A percentile compares a stretch with the other conserved stretches of the same genome.
Evolutionary conservation across 257 asterid genomes (phyloP).

Genomic region (Ehretia macrophylla): DNA sequence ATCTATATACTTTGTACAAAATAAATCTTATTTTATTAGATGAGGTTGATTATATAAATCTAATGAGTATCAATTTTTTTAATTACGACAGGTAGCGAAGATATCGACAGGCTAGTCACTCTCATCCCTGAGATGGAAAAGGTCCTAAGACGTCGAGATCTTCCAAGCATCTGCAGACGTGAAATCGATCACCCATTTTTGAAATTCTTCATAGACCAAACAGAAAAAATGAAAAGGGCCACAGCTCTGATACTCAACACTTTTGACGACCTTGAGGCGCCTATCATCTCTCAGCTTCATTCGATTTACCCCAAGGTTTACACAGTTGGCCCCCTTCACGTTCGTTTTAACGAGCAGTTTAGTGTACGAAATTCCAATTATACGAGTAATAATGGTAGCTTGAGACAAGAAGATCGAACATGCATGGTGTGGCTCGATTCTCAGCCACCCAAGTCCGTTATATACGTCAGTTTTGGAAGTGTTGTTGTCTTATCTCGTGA

Average conservation of each 20-base stretch:
- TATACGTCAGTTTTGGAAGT: constrained; percentile 41
- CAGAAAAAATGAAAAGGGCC: constrained; percentile 27
- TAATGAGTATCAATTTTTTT: too few species aligned
- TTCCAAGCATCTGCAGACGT: constrained; percentile 29
- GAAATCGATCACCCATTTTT: constrained; percentile 8
- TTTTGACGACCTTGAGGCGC: constrained; percentile 32
- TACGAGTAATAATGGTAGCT: background rate
- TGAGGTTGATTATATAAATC: too few species aligned
- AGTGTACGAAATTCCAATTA: background rate
- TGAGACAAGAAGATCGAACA: constrained; percentile 18
- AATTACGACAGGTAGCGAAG: constrained; percentile 22
- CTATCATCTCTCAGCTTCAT: constrained; percentile 24
- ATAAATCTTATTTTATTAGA: too few species aligned
- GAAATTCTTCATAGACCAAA: constrained; percentile 29
- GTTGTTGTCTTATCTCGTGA: constrained; percentile 11
- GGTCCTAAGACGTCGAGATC: constrained; percentile 31
- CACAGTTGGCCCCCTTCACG: constrained; percentile 35
- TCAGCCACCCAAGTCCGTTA: constrained; percentile 28
- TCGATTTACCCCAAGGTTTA: constrained; percentile 36
- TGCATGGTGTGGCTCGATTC: constrained; percentile 38
- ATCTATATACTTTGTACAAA: too few species aligned
- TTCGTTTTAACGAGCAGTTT: background rate
- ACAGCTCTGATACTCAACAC: constrained; percentile 42
- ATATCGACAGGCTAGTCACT: constrained; percentile 21
- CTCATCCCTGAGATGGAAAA: constrained; percentile 29